Conservation (phyloP, 2,329 filamentous ascomycete species). For the Ilyonectria mors-panacis region DNA sequence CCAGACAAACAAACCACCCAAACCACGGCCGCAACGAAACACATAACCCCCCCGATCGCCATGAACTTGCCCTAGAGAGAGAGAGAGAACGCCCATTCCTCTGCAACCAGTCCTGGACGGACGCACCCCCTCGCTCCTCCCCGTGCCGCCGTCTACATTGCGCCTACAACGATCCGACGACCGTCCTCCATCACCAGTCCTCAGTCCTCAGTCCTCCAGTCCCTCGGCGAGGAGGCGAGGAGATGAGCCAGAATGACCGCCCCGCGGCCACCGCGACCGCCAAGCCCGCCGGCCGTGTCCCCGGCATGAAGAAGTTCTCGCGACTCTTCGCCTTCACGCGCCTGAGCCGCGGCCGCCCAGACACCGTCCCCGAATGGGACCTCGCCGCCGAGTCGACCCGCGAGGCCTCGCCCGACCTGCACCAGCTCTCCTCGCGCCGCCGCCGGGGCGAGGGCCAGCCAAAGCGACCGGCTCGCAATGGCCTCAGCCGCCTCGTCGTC, state of each 20-base stretch:
- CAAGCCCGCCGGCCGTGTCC: slow-evolving; percentile 34
- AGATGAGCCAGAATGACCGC: slow-evolving; percentile 47
- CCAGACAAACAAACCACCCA: background rate
- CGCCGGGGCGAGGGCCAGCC: slow-evolving; percentile 39
- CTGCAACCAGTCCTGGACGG: slow-evolving; percentile 21
- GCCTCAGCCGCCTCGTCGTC: slow-evolving; percentile 48
- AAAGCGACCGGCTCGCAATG: slow-evolving; percentile 47
- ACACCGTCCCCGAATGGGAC: slow-evolving; percentile 41
- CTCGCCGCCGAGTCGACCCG: slow-evolving; percentile 38
- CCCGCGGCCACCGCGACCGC: slow-evolving; percentile 42
- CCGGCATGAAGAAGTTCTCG: slow-evolving; percentile 56
- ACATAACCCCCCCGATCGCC: slow-evolving; percentile 8
- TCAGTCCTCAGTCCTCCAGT: no score
- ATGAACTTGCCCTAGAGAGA: slow-evolving; percentile 36
- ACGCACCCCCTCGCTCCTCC: slow-evolving; percentile 8
- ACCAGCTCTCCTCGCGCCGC: slow-evolving; percentile 53
- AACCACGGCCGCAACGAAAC: background rate
- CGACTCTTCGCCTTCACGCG: slow-evolving; percentile 54
- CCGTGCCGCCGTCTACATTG: background rate
- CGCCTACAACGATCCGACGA: background rate
- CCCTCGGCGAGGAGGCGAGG: slow-evolving; percentile 14
- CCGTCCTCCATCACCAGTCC: no score
- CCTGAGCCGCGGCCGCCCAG: slow-evolving; percentile 47
- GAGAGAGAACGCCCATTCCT: slow-evolving; percentile 16
- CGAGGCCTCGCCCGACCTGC: slow-evolving; percentile 50